A percentile compares a stretch with the other conserved stretches of the same genome.
phyloP scores from a whole-genome alignment of 73 alveolate species.

The Stentor coeruleus region DNA sequence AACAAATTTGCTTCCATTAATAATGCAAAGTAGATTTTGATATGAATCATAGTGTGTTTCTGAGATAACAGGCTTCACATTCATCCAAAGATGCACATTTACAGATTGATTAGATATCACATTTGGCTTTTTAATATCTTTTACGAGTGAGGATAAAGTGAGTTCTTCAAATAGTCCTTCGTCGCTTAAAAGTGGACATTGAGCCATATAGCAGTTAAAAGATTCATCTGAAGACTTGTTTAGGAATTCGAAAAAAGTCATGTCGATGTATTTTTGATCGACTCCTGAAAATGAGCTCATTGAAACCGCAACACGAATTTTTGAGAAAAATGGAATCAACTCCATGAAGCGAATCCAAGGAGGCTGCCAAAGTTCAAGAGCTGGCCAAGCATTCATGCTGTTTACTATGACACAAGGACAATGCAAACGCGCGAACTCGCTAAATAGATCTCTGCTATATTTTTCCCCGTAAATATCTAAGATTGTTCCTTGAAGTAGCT shows the following conservation, averaged over 20 bases:
- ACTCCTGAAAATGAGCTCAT: not conserved
- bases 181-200: not conserved
- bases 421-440: not conserved
- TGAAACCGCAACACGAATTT: not conserved
- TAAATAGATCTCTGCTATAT: not conserved
- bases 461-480: not conserved
- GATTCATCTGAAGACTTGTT: not conserved
- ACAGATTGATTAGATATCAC: not conserved
- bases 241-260: conserved; percentile 5
- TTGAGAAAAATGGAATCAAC: not conserved
- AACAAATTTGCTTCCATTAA: conserved; percentile 7
- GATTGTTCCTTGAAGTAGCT: not conserved
- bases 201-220: conserved; percentile 2
- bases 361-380: not conserved
- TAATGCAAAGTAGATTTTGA: conserved; percentile 5
- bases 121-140: not conserved
- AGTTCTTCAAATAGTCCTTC: not conserved
- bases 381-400: not conserved
- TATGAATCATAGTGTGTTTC: conserved; percentile 24
- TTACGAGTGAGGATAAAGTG: not conserved
- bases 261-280: not conserved
- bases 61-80: not conserved
- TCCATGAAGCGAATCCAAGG: not conserved
- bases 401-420: conserved; percentile 1
- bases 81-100: not conserved